Evolutionary conservation across 108 stramenopile species (phyloP), one percentile per base, ranked within the genome.

Genomic region (Skeletonema marinoi): DNA sequence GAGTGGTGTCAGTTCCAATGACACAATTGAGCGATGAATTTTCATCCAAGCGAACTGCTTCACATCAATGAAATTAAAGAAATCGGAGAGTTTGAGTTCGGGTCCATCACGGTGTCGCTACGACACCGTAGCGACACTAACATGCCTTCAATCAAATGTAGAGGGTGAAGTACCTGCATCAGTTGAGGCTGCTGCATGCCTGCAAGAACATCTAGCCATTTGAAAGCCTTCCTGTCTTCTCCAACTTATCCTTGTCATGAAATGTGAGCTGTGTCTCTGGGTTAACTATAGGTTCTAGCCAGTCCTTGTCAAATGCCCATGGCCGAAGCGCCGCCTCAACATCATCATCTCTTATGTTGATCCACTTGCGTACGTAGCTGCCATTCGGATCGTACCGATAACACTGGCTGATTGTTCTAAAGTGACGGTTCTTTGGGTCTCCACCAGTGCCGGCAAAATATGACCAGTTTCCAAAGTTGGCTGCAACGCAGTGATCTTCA

Each of bases 381-480:
- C 92, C 97, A 35, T 88, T 56, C 29, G 80, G 66, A 74, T 97
- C 97, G 73, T 96, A 97, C 36, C 85, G 71, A 16, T 65, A 71
- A 2, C 86, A 80, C 65, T 97, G 97, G 60, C 92, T 92, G 30
- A 86, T 71, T 60, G 90, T 93, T 70, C 88, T 76, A 66, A 96
- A 96, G 60, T 92, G 88, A 12, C 90, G 68, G 25, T 82, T 72
- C 68, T 91, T 87, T 1, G 89, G 94, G 78, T 95, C 95, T 30
- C 82, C 76, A 6, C 93, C 92, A 9, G 95, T 92, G 46, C 97
- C 97, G 2, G 94, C 90, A 75, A 91, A 94, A 65, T 93, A 89
- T 10, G 86, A 67, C 96, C 96, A 98, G 69, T 97, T 98, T 3
- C 96, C 95, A 73, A 78, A 97, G 71, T 98, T 98, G 44, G 90